A percentile compares a stretch with the other conserved stretches of the same genome.
These are phyloP conservation scores for Thalassia testudinum DNA, from an alignment of 116 monocot species.

Conservation along the genomic window DNA sequence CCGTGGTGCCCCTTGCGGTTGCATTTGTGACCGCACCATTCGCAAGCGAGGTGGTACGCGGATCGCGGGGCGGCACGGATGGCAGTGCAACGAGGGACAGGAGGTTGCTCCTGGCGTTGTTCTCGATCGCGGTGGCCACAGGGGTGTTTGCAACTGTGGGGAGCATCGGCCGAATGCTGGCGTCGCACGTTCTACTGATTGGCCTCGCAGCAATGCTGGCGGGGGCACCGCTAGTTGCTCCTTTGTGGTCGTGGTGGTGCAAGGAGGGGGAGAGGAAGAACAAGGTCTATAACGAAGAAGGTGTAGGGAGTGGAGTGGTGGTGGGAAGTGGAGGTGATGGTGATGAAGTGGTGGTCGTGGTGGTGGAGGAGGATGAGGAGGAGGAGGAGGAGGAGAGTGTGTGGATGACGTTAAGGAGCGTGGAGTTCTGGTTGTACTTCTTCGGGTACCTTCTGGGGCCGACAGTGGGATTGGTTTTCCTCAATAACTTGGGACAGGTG, in stretches of 20 bases:
- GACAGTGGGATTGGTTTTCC: slow-evolving; percentile 56
- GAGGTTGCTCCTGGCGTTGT: slow-evolving; percentile 36
- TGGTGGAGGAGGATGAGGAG: slow-evolving; percentile 4
- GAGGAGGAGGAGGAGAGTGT: slow-evolving; percentile 27
- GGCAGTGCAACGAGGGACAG: too few species aligned
- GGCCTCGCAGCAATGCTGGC: slow-evolving; percentile 24
- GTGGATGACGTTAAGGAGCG: slow-evolving; percentile 9
- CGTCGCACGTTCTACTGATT: slow-evolving; percentile 24
- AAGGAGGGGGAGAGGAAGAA: not conserved
- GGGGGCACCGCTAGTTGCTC: slow-evolving; percentile 13
- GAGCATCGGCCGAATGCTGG: slow-evolving; percentile 22
- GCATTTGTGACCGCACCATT: slow-evolving; percentile 36
- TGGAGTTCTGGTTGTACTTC: slow-evolving; percentile 65
- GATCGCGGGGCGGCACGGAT: too few species aligned
- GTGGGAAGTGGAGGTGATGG: too few species aligned
- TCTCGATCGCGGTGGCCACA: slow-evolving; percentile 29
- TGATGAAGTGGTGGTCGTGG: too few species aligned
- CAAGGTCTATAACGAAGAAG: too few species aligned
- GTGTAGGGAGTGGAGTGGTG: too few species aligned
- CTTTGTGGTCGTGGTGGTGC: too few species aligned
- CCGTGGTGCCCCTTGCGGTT: too few species aligned
- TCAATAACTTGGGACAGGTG: slow-evolving; percentile 80
- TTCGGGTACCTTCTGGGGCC: slow-evolving; percentile 65
- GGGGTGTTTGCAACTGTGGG: slow-evolving; percentile 39
- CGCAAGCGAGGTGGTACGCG: slow-evolving; percentile 5